Percentiles rank a stretch among this genome's conserved stretches.
These are phyloP conservation scores for Blastomyces parvus DNA, from an alignment of 2,329 filamentous ascomycete species.

Conservation along the genomic window DNA sequence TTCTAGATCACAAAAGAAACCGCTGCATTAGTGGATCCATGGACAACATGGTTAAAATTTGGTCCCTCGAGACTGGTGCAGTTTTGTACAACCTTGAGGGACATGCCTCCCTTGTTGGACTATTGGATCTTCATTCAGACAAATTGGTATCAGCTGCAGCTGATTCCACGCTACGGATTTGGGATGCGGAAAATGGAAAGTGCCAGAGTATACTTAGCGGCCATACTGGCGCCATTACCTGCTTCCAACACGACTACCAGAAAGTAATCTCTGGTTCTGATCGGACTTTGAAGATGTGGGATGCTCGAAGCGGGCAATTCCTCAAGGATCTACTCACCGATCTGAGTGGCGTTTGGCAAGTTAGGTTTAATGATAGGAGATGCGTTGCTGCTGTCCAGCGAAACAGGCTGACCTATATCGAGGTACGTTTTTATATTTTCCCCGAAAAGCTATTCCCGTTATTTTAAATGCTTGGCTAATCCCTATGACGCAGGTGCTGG, in stretches of 20 bases:
- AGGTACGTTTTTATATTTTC: constrained; percentile 53
- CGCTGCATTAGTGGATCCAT: constrained; percentile 97
- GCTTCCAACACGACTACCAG: constrained; percentile 93
- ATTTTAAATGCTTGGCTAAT: constrained; percentile 15
- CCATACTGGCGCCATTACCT: constrained; percentile 94
- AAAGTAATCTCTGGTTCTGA: constrained; percentile 97
- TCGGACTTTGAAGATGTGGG: constrained; percentile 97
- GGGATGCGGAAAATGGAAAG: constrained; percentile 87
- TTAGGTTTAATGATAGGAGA: constrained; percentile 89
- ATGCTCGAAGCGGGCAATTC: constrained; percentile 83
- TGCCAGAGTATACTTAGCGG: constrained; percentile 86
- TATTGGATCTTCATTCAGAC: constrained; percentile 81
- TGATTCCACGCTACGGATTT: constrained; percentile 89
- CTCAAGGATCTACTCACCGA: constrained; percentile 88
- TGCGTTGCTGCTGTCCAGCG: constrained; percentile 96
- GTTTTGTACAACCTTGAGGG: constrained; percentile 87
- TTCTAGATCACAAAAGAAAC: constrained; percentile 81
- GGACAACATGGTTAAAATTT: constrained; percentile 97
- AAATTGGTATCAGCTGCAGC: constrained; percentile 89
- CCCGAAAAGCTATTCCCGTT: neutral
- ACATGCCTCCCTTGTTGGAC: constrained; percentile 80
- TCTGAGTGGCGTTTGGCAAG: constrained; percentile 96
- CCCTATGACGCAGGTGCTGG: constrained; percentile 61
- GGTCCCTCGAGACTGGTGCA: constrained; percentile 79
- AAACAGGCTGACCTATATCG: constrained; percentile 85